Evolutionary conservation across 331 rosid genomes (phyloP).

Genomic region (Ulmus americana): DNA sequence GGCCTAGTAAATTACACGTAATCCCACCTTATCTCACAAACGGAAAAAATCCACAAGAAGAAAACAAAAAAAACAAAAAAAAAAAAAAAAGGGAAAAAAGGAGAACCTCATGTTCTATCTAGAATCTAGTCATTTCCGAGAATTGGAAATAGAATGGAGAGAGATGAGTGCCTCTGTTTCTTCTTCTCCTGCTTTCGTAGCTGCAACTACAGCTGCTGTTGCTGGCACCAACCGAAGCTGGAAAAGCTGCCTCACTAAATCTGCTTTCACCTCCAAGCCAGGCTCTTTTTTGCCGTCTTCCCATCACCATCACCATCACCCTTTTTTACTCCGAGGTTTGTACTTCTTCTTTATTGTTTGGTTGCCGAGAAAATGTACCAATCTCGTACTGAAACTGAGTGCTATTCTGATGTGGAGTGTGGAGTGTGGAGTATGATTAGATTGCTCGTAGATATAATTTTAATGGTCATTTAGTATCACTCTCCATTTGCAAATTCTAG

Average conservation of each 20-base stretch:
- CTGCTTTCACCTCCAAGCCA: slow-evolving; percentile 23
- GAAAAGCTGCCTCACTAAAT: slow-evolving; percentile 23
- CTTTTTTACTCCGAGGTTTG: slow-evolving; percentile 49
- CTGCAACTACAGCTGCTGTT: slow-evolving; percentile 25
- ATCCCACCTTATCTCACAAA: slow-evolving; percentile 18
- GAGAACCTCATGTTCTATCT: slow-evolving; percentile 1
- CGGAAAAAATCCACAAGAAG: slow-evolving; percentile 1
- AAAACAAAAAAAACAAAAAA: neutral
- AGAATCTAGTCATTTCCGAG: slow-evolving; percentile 1
- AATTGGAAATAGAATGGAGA: slow-evolving; percentile 43
- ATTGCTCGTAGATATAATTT: no score
- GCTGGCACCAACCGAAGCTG: slow-evolving; percentile 21
- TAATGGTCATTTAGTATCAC: no score
- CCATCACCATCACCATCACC: slow-evolving; percentile 27
- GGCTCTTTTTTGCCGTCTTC: slow-evolving; percentile 11
- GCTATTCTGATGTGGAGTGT: neutral
- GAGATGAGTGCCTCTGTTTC: slow-evolving; percentile 63
- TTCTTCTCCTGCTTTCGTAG: slow-evolving; percentile 39
- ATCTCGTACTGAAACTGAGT: neutral
- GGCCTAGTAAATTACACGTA: neutral
- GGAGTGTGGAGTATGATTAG: no score
- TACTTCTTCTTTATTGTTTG: neutral
- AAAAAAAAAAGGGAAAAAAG: neutral
- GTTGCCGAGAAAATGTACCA: neutral
- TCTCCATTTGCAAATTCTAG: no score